phyloP scores from a whole-genome alignment of 352 stramenopile species.

The Phytopythium vexans region DNA sequence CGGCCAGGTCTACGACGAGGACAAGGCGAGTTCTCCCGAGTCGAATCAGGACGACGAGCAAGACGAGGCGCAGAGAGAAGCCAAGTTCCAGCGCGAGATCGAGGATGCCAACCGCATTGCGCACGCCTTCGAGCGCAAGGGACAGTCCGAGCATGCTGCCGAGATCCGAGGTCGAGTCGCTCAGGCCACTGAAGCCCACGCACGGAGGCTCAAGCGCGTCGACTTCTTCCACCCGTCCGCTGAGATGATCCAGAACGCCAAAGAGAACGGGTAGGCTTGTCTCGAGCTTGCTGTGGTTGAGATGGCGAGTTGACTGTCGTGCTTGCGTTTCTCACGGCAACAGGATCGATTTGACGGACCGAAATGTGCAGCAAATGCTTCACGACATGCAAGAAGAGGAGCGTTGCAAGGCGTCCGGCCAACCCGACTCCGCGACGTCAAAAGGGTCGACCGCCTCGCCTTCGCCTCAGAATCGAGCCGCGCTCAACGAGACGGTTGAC shows the following conservation, averaged over 20 bases:
- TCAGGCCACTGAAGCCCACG: constrained; percentile 41
- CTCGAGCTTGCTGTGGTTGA: neutral
- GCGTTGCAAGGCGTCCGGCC: constrained; percentile 1
- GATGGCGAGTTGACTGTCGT: neutral
- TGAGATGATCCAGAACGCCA: constrained; percentile 77
- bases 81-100: constrained; percentile 23
- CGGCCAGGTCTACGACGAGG: constrained; percentile 56
- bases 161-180: constrained; percentile 67
- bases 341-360: constrained; percentile 79
- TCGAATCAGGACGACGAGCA: constrained; percentile 3
- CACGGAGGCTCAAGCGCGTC: constrained; percentile 49
- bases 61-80: neutral
- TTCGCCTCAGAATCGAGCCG: constrained; percentile 6
- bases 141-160: constrained; percentile 45
- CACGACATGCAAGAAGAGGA: constrained; percentile 78
- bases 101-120: constrained; percentile 64
- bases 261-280: constrained; percentile 61
- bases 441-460: neutral
- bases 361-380: constrained; percentile 74
- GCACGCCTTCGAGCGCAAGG: constrained; percentile 67
- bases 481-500: constrained; percentile 50
- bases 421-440: neutral
- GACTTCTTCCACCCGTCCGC: constrained; percentile 76
- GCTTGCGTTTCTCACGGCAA: neutral
- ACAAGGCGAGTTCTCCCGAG: constrained; percentile 4